Base-by-base conservation (phyloP, 2,329 filamentous ascomycete genomes). In the Orbilia oligospora region DNA sequence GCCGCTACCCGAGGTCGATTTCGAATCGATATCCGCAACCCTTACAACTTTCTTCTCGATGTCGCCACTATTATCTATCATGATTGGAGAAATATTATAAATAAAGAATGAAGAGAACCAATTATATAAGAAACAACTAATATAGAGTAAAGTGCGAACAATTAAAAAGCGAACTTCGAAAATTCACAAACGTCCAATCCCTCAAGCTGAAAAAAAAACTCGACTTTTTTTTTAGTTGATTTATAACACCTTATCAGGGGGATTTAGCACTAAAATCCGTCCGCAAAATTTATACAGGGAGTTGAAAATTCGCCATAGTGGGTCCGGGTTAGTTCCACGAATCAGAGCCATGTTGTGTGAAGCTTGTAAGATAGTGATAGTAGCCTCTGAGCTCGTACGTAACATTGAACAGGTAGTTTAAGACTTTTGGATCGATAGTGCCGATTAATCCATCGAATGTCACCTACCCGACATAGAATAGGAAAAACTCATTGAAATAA, bases 191-290 rank as follows among this genome's bases (percentile, higher is more conserved):
- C 6, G n/a, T n/a, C 14, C 12, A 41, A 16, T 41, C 1, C 22
- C 8, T 30, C 6, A 30, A 30, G 6, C 27, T 20, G 6, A 27
- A 61, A 36, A 24, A 66, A 20, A 20, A 46, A 9, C n/a, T 4
- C 16, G 33, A n/a, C 9, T 36, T 36, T 36, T n/a, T 2, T 44
- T 44, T 44, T 41, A 8, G 8, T 41, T 36, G 33, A 36, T 56
- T 69, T 44, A 58, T 69, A 69, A 46, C 48, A 27, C 4, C 44
- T 56, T 20, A 55, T 27, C 51, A 68, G 38, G n/a, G n/a, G 65
- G 36, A 76, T 24, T 30, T 76, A 76, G 49, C 41, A 55, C 73
- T 38, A 68, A 71, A 71, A 67, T 77, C 73, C 66, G 67, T 69
- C 65, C 65, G 71, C 64, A n/a, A 53, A 58, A 58, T 16, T 58